Evolutionary conservation across 345 rosid genomes (phyloP).

Genomic region (Balakata baccata): DNA sequence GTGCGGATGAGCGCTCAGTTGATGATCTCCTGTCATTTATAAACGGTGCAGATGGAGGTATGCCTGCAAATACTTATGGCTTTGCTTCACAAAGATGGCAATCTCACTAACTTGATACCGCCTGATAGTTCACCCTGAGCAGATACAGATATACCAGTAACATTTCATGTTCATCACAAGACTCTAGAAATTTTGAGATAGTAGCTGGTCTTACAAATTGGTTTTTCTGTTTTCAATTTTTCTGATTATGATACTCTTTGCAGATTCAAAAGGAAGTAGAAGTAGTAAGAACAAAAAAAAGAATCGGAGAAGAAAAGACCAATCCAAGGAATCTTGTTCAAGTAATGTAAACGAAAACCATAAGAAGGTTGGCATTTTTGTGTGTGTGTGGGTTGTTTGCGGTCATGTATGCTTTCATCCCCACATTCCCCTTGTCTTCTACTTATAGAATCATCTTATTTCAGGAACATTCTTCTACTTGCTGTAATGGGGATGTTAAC

Average conservation of each 20-base stretch:
- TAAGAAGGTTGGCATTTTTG: slow-evolving; percentile 42
- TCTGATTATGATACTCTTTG: slow-evolving; percentile 22
- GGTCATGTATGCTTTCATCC: no score
- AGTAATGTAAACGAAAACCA: slow-evolving; percentile 32
- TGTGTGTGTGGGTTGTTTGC: neutral
- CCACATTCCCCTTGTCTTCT: neutral
- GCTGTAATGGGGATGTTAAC: slow-evolving; percentile 34
- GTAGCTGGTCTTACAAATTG: neutral
- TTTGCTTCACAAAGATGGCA: neutral
- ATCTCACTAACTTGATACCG: no score
- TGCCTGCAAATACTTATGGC: slow-evolving; percentile 10
- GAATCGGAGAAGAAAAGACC: slow-evolving; percentile 64
- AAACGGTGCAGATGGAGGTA: slow-evolving; percentile 71
- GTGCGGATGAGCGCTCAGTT: slow-evolving; percentile 75
- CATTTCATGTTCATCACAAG: neutral
- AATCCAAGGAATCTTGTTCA: slow-evolving; percentile 39
- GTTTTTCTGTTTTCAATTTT: slow-evolving; percentile 3
- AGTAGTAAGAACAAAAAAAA: slow-evolving; percentile 61
- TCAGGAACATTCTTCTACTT: slow-evolving; percentile 45
- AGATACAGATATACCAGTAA: no score
- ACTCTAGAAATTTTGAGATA: neutral
- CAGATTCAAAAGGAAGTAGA: slow-evolving; percentile 67
- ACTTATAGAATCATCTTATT: neutral
- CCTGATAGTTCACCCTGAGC: no score
- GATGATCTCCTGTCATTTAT: slow-evolving; percentile 84